Percentiles rank a stretch among this genome's conserved stretches.
Conservation (phyloP, 169 alveolate species). For the Plasmodium adleri region DNA sequence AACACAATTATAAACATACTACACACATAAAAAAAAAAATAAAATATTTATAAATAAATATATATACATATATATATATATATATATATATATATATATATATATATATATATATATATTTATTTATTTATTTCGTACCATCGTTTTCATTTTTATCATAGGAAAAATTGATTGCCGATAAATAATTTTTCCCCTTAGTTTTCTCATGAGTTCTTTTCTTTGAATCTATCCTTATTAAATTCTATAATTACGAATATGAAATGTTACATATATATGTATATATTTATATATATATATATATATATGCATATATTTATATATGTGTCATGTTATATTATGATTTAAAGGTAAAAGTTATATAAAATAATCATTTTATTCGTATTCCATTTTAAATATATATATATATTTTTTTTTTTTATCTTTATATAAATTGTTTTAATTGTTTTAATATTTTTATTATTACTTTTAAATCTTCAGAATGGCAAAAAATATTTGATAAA, state of each 20-base stretch:
- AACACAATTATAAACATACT: not conserved
- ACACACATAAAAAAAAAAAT: not conserved
- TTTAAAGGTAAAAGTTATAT: not conserved
- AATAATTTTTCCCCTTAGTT: conserved; percentile 45
- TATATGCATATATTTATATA: not conserved
- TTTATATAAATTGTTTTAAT: not conserved
- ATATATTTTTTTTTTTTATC: conserved; percentile 3
- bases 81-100: not conserved
- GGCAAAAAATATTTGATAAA: conserved; percentile 66
- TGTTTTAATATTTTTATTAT: not conserved
- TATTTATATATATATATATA: not conserved
- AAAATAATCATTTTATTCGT: not conserved
- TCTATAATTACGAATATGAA: conserved; percentile 28
- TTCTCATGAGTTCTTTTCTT: conserved; percentile 28
- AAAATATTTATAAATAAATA: not conserved
- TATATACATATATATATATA: not conserved
- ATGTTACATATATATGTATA: conserved; percentile 4
- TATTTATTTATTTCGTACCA: conserved; percentile 19
- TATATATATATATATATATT: conserved; percentile 1
- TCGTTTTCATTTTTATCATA: conserved; percentile 35
- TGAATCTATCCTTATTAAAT: conserved; percentile 31
- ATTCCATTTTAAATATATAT: not conserved
- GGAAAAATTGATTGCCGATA: conserved; percentile 47
- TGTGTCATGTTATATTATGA: not conserved
- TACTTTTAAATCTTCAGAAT: conserved; percentile 74